Evolutionary conservation across 129 eudicot genomes (phyloP), one percentile per base, ranked within the genome.

Genomic region (Centaurea solstitialis): DNA sequence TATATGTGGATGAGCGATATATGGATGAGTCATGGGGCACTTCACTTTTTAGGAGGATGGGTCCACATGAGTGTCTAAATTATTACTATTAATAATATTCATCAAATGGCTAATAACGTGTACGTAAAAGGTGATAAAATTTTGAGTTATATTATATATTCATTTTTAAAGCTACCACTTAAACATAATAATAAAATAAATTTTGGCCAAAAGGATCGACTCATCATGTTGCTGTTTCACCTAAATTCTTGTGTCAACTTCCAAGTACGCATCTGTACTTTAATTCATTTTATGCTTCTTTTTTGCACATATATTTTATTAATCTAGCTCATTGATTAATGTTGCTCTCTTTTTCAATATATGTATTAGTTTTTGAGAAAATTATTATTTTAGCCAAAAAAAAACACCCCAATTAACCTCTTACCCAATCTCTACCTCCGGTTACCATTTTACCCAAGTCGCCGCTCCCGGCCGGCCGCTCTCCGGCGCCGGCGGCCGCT

Each of bases 11-110:
- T 87, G 97, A 85, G 85, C n/a, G n/a, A 70, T 81, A 47, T 77
- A 89, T 81, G 72, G 64, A 83, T 87, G 97, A 85, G 85, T 84
- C 87, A 78, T 73, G 47, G 77, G 81, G 83, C 91, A 85, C 88
- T 86, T 81, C 59, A 50, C 67, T 70, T 86, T 77, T 8, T 30
- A 74, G 72, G 79, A 61, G 45, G 79, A 77, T 73, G 88, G 93
- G 85, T 84, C 89, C 86, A 64, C 70, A 33, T 6, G 28, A 65
- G 73, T 82, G 33, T 53, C 21, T 39, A 71, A 15, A n/a, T 26
- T 53, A 15, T 17, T 13, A 13, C 15, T 15, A 73, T n/a, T 35
- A 78, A 41, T 41, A 74, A 26, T 45, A n/a, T 68, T 80, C 69
- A 72, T 64, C 67, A 72, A 76, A 76, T 70, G 82, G 82, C 73